Evolutionary conservation across 768 basidiomycete genomes (phyloP), one percentile per base, ranked within the genome.

Genomic region (Megacollybia marginata): DNA sequence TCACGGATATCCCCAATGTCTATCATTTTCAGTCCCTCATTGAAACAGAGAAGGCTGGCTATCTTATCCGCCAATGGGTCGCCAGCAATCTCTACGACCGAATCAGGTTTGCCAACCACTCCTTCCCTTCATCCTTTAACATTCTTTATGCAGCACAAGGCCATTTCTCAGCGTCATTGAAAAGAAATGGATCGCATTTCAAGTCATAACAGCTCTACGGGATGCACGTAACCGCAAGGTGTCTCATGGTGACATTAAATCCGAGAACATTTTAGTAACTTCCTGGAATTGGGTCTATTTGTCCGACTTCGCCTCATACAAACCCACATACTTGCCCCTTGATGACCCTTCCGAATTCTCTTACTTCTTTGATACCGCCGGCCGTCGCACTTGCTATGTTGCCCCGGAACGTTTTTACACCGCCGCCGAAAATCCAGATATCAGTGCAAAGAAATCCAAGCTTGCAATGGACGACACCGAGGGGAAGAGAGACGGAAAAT

Each of bases 101-200:
- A 48, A 97, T 99, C 60, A 97, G 94, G 94, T 92, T 52, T 48
- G 46, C n/a, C 45, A 44, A 16, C 42, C 6, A 8, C 43, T 35
- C 15, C 48, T 5, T 44, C 31, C 12, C 16, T 35, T 47, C 42
- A 20, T 28, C 23, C 28, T 16, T 49, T 47, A 16, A 45, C 33
- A 47, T 48, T 46, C 33, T 49, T 9, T 42, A 42, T 42, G 1
- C 57, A 99, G 96, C 61, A 98, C 94, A 2, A 89, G 95, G 33
- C 96, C 96, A 4, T 99, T 98, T 69, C 73, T 99, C 36, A 86
- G 82, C 53, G 65, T 74, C 53, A 77, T 98, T 19, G 96, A 99
- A 72, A 98, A 98, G 78, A 92, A 91, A 62, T 99, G 95, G 96
- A 92, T 98, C 51, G 84, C 88, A 0, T 99, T 92, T 60, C 96